These are phyloP conservation scores for Alternaria infectoria DNA, from an alignment of 2,329 filamentous ascomycete species.

Conservation along the genomic window DNA sequence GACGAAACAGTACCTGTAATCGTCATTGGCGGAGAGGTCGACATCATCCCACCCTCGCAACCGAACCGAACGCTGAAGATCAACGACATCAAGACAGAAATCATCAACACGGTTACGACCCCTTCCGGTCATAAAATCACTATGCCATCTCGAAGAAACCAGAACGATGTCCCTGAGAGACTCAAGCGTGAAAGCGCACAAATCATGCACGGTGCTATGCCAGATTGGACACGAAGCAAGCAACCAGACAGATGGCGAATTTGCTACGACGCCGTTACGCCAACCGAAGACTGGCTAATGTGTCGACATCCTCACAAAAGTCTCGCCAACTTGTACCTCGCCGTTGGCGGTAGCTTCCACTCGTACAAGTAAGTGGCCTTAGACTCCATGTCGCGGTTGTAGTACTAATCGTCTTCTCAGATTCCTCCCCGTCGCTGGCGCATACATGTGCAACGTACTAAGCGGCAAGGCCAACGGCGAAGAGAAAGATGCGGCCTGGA, in stretches of 20 bases:
- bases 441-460: constrained; percentile 60
- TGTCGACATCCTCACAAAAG: constrained; percentile 58
- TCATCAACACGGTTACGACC: constrained; percentile 60
- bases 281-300: constrained; percentile 68
- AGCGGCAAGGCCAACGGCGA: constrained; percentile 43
- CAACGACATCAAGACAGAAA: constrained; percentile 63
- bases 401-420: background rate
- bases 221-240: constrained; percentile 40
- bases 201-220: constrained; percentile 37
- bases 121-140: constrained; percentile 61
- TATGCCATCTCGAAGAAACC: constrained; percentile 55
- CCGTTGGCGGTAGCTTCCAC: constrained; percentile 67
- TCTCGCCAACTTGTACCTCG: constrained; percentile 63
- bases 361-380: constrained; percentile 58
- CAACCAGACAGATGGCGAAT: constrained; percentile 54
- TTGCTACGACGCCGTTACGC: constrained; percentile 67
- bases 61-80: constrained; percentile 62
- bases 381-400: no score
- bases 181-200: constrained; percentile 53
- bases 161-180: constrained; percentile 50
- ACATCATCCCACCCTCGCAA: constrained; percentile 58
- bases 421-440: constrained; percentile 67
- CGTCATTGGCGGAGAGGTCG: constrained; percentile 55
- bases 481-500: constrained; percentile 45
- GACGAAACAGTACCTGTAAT: constrained; percentile 62